These are phyloP conservation scores for Inga leiocalycina DNA, from an alignment of 306 rosid genomes.

Conservation along the genomic window DNA sequence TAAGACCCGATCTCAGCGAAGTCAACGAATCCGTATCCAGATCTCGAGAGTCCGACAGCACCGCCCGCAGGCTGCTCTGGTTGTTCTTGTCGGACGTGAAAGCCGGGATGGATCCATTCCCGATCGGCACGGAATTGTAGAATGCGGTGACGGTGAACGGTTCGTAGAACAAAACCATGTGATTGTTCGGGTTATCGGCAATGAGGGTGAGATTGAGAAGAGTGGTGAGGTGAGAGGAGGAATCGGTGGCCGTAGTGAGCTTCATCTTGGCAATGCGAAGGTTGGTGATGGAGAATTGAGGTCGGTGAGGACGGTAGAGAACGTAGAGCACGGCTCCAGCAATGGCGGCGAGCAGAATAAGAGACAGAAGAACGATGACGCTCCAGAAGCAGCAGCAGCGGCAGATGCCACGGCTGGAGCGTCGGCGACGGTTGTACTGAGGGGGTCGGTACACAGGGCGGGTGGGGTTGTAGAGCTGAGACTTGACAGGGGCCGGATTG, in stretches of 20 bases:
- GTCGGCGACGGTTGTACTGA: constrained; percentile 62
- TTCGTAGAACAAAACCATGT: constrained; percentile 74
- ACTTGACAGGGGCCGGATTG: constrained; percentile 41
- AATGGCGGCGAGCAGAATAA: constrained; percentile 65
- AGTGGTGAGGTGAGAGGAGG: constrained; percentile 69
- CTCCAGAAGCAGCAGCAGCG: constrained; percentile 98
- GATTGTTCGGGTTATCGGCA: constrained; percentile 80
- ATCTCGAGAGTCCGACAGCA: constrained; percentile 51
- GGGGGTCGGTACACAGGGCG: constrained; percentile 82
- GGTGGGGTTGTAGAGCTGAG: constrained; percentile 53
- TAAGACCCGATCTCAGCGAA: constrained; percentile 79
- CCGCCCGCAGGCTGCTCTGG: constrained; percentile 61
- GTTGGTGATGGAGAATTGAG: constrained; percentile 77
- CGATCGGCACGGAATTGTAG: constrained; percentile 56
- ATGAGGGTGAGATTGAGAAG: constrained; percentile 80
- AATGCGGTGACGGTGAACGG: constrained; percentile 53
- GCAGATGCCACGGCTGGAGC: constrained; percentile 68
- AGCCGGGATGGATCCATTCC: constrained; percentile 74
- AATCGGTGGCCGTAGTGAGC: constrained; percentile 67
- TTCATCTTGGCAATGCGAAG: constrained; percentile 82
- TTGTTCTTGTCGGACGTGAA: constrained; percentile 65
- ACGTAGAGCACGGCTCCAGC: constrained; percentile 76
- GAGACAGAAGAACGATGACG: constrained; percentile 49
- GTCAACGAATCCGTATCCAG: constrained; percentile 75
- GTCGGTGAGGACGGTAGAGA: constrained; percentile 89